Base-by-base conservation (phyloP, 805 yeast genomes). In the Clavispora santaluciae region DNA sequence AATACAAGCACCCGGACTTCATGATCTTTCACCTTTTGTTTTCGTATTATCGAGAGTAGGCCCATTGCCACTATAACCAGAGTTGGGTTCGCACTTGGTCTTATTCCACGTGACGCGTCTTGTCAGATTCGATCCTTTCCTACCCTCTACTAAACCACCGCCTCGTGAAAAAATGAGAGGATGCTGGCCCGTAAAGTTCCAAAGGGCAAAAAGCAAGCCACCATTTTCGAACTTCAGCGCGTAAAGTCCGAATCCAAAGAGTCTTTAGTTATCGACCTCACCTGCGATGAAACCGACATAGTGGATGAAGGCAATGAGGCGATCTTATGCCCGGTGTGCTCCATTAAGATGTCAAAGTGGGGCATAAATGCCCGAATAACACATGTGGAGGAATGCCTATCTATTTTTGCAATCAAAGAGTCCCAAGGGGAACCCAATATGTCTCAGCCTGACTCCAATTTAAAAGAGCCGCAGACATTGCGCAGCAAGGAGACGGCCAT, bases 11-110 rank as follows among this genome's bases (percentile, higher is more conserved):
- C 73, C 17, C 96, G 67, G 24, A 86, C 63, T 59, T 89, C 95
- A 40, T 72, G 70, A 50, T 87, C 96, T 59, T 86, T 88, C 30
- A 77, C 68, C 63, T 87, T 83, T 56, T 87, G 95, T 57, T 88
- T 89, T 53, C 82, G 73, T 42, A 90, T 83, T 22, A 88, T 82
- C 1, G 87, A 76, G 13, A 89, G 63, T 2, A 89, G 73, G 0
- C 96, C 96, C 97, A 89, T 89, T 22, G 21, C n/a, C n/a, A n/a
- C n/a, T n/a, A 10, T 6, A 26, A 6, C 25, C 25, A 22, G 25
- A 22, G 25, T 7, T 22, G 11, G 25, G n/a, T n/a, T n/a, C n/a
- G n/a, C n/a, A n/a, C n/a, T n/a, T n/a, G n/a, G n/a, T n/a, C n/a
- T n/a, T n/a, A n/a, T 8, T 16, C 4, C 31, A 28, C 31, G 31